phyloP scores from a whole-genome alignment of 2,329 filamentous ascomycete genomes.

The Colletotrichum magnum region DNA sequence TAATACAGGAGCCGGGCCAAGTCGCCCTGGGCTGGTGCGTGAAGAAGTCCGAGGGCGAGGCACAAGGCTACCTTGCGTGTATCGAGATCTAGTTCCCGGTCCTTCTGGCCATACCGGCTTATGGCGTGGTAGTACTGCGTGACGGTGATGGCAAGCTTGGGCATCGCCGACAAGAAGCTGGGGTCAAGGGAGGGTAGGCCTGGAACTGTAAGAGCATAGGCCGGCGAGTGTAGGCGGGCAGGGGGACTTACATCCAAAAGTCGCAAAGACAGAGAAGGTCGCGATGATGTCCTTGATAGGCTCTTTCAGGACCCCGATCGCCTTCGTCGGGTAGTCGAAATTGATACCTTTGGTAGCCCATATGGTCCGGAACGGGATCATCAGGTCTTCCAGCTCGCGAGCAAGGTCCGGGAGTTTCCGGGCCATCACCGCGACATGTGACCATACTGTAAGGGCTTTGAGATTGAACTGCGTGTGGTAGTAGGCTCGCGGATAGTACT shows the following conservation, averaged over 20 bases:
- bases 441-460: background rate
- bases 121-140: background rate
- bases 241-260: background rate
- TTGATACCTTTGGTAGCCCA: background rate
- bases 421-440: conserved; percentile 6
- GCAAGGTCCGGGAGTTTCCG: background rate
- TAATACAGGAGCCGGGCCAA: background rate
- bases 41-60: background rate
- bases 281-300: background rate
- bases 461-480: too few relatives aligned
- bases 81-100: background rate
- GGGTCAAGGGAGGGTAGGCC: background rate
- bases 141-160: background rate
- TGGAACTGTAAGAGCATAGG: background rate
- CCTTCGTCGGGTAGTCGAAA: background rate
- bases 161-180: background rate
- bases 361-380: conserved; percentile 2
- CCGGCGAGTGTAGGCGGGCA: background rate
- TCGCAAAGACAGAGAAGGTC: conserved; percentile 4
- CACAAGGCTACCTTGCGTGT: conserved; percentile 4
- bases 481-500: background rate
- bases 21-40: background rate
- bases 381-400: background rate
- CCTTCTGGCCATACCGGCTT: too few relatives aligned
- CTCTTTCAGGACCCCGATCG: too few relatives aligned